Conservation (phyloP, 805 yeast species). For the Saccharomyces paradoxus region DNA sequence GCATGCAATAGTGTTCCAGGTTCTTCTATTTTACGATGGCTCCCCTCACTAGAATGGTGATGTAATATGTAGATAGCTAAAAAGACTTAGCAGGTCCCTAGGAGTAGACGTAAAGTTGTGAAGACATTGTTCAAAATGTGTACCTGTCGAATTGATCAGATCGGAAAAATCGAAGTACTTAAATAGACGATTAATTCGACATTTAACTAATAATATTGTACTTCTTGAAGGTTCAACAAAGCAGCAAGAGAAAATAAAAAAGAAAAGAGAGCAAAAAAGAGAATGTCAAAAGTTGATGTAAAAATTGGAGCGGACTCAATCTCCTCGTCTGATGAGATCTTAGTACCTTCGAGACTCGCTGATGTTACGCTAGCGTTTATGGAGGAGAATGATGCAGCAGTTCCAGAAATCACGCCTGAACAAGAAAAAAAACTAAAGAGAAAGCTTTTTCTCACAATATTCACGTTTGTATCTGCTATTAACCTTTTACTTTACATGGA, state of each 20-base stretch:
- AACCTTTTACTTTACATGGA: slow-evolving; percentile 42
- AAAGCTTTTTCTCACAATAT: slow-evolving; percentile 33
- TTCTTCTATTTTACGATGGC: neutral
- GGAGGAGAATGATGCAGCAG: slow-evolving; percentile 27
- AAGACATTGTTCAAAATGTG: neutral
- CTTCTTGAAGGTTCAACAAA: neutral
- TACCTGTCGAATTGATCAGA: neutral
- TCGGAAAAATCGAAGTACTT: neutral
- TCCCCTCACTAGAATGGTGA: neutral
- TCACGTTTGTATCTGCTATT: slow-evolving; percentile 33
- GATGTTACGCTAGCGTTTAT: slow-evolving; percentile 35
- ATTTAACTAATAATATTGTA: neutral
- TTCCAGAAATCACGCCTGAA: slow-evolving; percentile 36
- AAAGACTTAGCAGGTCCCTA: neutral
- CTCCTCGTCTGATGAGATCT: neutral
- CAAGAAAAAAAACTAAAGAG: slow-evolving; percentile 34
- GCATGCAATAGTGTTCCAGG: neutral
- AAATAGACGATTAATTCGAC: neutral
- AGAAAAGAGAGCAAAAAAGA: neutral
- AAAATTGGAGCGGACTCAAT: neutral
- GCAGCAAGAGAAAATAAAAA: no score
- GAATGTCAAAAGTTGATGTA: neutral
- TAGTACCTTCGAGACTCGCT: slow-evolving; percentile 15
- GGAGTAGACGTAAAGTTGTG: neutral
- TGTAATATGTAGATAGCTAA: neutral